Evolutionary conservation across 768 basidiomycete genomes (phyloP), one percentile per base, ranked within the genome.

Genomic region (Termitomyces sp.): DNA sequence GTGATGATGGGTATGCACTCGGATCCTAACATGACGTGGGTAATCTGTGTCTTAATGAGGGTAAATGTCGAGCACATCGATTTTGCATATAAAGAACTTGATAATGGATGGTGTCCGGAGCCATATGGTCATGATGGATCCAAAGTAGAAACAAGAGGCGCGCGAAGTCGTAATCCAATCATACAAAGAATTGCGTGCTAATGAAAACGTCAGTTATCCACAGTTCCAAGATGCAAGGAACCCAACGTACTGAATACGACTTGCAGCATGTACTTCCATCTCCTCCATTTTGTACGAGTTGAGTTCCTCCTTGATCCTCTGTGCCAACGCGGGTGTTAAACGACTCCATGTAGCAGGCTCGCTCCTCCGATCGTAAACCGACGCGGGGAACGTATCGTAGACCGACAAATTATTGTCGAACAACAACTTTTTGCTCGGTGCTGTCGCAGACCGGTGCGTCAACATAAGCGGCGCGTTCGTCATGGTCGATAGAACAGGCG

Each of bases 211-310:
- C 14, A 47, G 23, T 46, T 38, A 50, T 62, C n/a, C 8, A 25
- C 46, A 54, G 44, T 53, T 41, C n/a, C 14, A 23, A 21, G 19
- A 63, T 46, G 9, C 43, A 47, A 53, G 40, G 50, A 48, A 57
- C 44, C 51, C 54, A 40, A 84, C 92, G 63, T 70, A 94, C 92
- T 97, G 88, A 65, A 91, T 85, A 71, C 92, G 86, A 73, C 92
- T 95, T 49, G 89, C 78, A 64, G 91, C 90, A 73, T 98, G 96
- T 60, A 99, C 95, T 70, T 95, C 93, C 96, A 99, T 98, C 77
- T 98, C 95, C 74, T 96, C 95, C 90, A 98, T 92, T 81, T 98
- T 98, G 75, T 92, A 98, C 55, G 92, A 93, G 74, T 99, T 99
- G 52, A 99, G 78, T 75, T 96, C 93, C 75, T 96, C 94, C 81